Conservation (phyloP, 441 rosid genomes). For the Adansonia madagascariensis region DNA sequence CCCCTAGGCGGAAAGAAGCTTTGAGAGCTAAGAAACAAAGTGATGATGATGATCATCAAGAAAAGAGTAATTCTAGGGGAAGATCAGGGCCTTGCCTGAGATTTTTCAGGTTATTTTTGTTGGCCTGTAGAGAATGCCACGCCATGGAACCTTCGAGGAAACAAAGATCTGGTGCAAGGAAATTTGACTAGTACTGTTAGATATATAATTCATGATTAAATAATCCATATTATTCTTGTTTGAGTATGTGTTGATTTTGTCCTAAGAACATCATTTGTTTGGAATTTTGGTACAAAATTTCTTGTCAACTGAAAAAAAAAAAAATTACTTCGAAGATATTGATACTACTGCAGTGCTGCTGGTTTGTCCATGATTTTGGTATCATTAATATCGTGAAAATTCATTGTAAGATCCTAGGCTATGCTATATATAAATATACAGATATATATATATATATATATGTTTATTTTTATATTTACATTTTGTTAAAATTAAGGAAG, state of each 20-base stretch:
- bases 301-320: background rate
- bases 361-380: constrained; percentile 8
- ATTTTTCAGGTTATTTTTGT: constrained; percentile 51
- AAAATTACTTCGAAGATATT: background rate
- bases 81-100: constrained; percentile 49
- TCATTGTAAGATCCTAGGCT: background rate
- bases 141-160: constrained; percentile 70
- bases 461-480: too few species aligned
- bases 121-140: constrained; percentile 75
- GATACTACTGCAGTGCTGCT: background rate
- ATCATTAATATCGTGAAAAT: background rate
- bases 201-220: background rate
- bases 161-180: background rate
- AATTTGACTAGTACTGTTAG: background rate
- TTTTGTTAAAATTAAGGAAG: background rate
- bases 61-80: constrained; percentile 7
- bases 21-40: constrained; percentile 20
- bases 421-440: too few species aligned
- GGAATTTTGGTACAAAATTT: background rate
- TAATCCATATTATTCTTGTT: background rate
- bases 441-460: too few species aligned
- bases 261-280: background rate
- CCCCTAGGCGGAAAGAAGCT: constrained; percentile 31
- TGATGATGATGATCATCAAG: constrained; percentile 23
- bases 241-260: background rate